Base-by-base conservation (phyloP, 257 asterid species). In the Solanum sparsipilum region DNA sequence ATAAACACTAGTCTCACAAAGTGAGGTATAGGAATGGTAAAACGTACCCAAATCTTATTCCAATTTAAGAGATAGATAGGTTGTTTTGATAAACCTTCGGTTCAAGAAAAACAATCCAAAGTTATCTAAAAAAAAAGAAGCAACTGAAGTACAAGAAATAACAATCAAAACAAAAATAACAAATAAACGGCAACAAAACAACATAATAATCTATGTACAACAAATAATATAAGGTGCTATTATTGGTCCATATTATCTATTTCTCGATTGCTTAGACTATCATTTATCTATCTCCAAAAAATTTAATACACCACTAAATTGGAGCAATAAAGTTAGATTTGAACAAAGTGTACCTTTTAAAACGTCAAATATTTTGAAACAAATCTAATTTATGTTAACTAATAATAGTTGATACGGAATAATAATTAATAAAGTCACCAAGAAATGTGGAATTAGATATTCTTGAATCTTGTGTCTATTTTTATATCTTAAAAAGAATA, bases 401-500 rank as follows among this genome's bases (percentile, higher is more conserved):
- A 21, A 35, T 73, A 21, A 35, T 74, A 72, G 4, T 7, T 32
- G 23, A 10, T 21, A 32, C 13, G 41, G 25, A 71, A 71, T 71
- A 9, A 23, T 5, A 13, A 25, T 7, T 34, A 73, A 73, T 73
- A 38, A 78, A 78, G 63, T 78, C 15, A 25, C 84, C 60, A 78
- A 78, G 84, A 78, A 78, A 35, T 11, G 82, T 35, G 82, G 48
- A 73, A 35, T 35, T 74, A 5, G 82, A 74, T 75, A 75, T 36
- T 36, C 20, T 38, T 39, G 35, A 13, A 75, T 75, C 83, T 75
- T 21, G 31, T 16, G 23, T 29, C 32, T 10, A 38, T 21, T 75
- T 39, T 74, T 34, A 35, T 75, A 52, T 34, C 44, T 84, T 56
- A 67, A 23, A 34, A 34, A 76, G 29, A 75, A 29, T 15, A 84